Percentiles rank a stretch among this genome's conserved stretches.
phyloP scores from a whole-genome alignment of 169 alveolate genomes.

The Plasmodium blacklocki region DNA sequence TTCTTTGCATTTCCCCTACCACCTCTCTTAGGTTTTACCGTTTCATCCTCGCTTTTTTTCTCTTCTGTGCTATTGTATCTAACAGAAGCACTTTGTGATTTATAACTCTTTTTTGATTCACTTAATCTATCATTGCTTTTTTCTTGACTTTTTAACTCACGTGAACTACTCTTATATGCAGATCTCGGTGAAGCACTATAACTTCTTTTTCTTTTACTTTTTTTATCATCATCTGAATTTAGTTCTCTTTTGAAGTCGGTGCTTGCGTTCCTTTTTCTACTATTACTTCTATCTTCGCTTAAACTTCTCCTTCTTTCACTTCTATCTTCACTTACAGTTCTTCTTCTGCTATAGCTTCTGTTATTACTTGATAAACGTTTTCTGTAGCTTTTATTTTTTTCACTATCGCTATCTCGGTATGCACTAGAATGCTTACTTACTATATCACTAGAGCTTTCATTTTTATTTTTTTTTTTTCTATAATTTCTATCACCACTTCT shows the following conservation, averaged over 20 bases:
- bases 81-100: slow-evolving; percentile 29
- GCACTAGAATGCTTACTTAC: slow-evolving; percentile 42
- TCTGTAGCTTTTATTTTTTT: slow-evolving; percentile 41
- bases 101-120: slow-evolving; percentile 39
- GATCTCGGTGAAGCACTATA: slow-evolving; percentile 9
- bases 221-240: slow-evolving; percentile 38
- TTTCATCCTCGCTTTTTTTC: slow-evolving; percentile 26
- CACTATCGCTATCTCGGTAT: slow-evolving; percentile 38
- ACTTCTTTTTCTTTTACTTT: slow-evolving; percentile 22
- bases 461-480: slow-evolving; percentile 45
- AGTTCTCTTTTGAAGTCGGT: slow-evolving; percentile 40
- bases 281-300: slow-evolving; percentile 47
- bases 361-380: slow-evolving; percentile 10
- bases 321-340: slow-evolving; percentile 10
- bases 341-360: slow-evolving; percentile 14
- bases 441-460: slow-evolving; percentile 49
- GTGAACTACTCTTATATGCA: slow-evolving; percentile 4
- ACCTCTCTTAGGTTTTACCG: not conserved
- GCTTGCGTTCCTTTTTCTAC: slow-evolving; percentile 16
- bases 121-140: slow-evolving; percentile 20
- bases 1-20: slow-evolving; percentile 11
- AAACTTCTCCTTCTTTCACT: slow-evolving; percentile 36
- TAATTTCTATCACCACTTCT: slow-evolving; percentile 63
- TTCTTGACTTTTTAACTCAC: slow-evolving; percentile 25
- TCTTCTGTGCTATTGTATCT: slow-evolving; percentile 33